These are phyloP conservation scores for Marasmius tenuissimus DNA, from an alignment of 1,284 basidiomycete genomes.

Conservation along the genomic window DNA sequence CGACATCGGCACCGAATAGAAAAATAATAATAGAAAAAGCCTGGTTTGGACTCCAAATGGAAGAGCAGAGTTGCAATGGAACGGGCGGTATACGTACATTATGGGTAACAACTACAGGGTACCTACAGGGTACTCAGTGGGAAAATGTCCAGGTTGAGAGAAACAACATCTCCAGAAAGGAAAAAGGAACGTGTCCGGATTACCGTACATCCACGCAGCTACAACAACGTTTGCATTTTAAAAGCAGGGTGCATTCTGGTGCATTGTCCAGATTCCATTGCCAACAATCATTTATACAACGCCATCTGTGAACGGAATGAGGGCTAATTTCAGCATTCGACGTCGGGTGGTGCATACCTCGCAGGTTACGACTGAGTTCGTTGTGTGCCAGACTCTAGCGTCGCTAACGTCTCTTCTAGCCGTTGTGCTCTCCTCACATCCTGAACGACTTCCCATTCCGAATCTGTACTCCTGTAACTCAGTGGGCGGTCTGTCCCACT, in stretches of 20 bases:
- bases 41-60: not conserved
- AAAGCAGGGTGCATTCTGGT: too few relatives aligned
- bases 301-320: not conserved
- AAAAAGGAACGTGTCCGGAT: not conserved
- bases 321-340: not conserved
- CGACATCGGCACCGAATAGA: not conserved
- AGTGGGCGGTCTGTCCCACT: conserved; percentile 36
- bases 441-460: conserved; percentile 54
- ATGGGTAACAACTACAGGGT: too few relatives aligned
- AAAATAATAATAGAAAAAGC: not conserved
- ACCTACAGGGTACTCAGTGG: not conserved
- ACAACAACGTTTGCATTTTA: too few relatives aligned
- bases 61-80: not conserved
- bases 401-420: conserved; percentile 57
- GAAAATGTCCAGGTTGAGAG: not conserved
- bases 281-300: not conserved
- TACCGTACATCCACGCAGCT: too few relatives aligned
- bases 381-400: conserved; percentile 39
- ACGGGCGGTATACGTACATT: not conserved
- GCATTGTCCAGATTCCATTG: too few relatives aligned
- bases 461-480: conserved; percentile 55
- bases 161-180: not conserved
- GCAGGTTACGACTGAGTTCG: conserved; percentile 8
- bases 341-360: not conserved
- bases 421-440: conserved; percentile 51